Evolutionary conservation across 2,329 filamentous ascomycete species (phyloP), one percentile per base, ranked within the genome.

Genomic region (Exophiala dermatitidis): DNA sequence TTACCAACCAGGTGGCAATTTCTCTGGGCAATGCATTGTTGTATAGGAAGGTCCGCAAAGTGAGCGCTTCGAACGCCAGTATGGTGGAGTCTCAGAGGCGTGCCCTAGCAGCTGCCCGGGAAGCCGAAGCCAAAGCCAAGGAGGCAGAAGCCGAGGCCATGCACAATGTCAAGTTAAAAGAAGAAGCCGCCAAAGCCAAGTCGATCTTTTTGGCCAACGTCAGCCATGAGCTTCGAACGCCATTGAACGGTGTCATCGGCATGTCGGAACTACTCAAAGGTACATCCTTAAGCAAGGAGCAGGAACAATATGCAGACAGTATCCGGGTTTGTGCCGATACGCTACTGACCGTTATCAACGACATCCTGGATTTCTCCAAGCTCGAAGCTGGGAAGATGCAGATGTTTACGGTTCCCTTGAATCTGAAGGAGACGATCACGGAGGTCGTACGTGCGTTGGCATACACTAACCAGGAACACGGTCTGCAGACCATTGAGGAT

Each of bases 341-440:
- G 1, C 53, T 73, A 10, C 61, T 73, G 12, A 71, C 72, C 40
- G 72, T 71, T 6, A 72, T 73, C 67, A 72, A 73, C 48, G 70
- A 73, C 52, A 70, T 73, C 0, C 63, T 73, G 5, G 71, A 73
- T 50, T 82, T 54, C 56, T 71, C n/a, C 83, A 70, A 75, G 4
- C 74, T 78, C 2, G 76, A 83, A 44, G 75, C 78, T 0, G 81
- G 81, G 0, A 76, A 75, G 8, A 69, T 76, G 61, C 70, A 75
- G 46, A 83, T 85, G 40, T 94, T 94, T 62, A 88, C 87, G 1
- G 89, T 90, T 62, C 80, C 87, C 32, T 88, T 94, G 65, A 86
- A 86, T 40, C 74, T 95, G 3, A 81, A 81, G 73, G 71, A 83
- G 63, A 84, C 81, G 0, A 84, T 84, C 55, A 77, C 75, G 0